phyloP scores from a whole-genome alignment of 2,329 filamentous ascomycete genomes.

The Colletotrichum sp. region DNA sequence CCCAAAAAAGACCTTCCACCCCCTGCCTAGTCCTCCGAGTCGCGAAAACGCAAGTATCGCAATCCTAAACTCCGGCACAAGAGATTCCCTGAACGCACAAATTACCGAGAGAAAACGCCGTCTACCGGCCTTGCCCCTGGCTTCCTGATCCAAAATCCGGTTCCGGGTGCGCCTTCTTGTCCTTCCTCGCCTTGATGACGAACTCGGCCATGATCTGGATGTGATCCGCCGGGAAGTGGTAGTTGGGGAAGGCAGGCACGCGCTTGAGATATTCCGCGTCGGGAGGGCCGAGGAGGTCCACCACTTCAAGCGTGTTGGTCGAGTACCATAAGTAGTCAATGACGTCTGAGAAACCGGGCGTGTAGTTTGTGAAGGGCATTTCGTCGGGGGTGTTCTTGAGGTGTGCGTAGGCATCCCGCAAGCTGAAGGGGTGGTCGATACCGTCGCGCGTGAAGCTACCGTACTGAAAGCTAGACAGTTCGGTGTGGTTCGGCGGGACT shows the following conservation, averaged over 20 bases:
- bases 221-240: conserved; percentile 93
- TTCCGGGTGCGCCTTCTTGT: conserved; percentile 70
- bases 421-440: conserved; percentile 91
- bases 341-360: conserved; percentile 87
- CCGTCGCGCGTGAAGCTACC: conserved; percentile 92
- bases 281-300: conserved; percentile 83
- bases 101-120: neutral
- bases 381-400: conserved; percentile 85
- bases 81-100: conserved; percentile 17
- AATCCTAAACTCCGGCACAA: conserved; percentile 25
- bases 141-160: conserved; percentile 60
- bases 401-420: conserved; percentile 87
- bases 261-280: conserved; percentile 84
- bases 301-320: conserved; percentile 85
- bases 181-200: conserved; percentile 85
- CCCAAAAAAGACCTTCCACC: conserved; percentile 2
- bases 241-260: conserved; percentile 91
- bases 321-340: conserved; percentile 99
- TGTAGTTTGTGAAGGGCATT: conserved; percentile 95
- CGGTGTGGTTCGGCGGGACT: conserved; percentile 78
- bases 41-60: conserved; percentile 18
- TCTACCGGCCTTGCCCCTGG: conserved; percentile 20
- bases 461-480: conserved; percentile 83
- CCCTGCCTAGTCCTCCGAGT: conserved; percentile 16
- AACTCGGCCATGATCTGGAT: conserved; percentile 90